A percentile compares a stretch with the other conserved stretches of the same genome.
Conservation (phyloP, 2,329 filamentous ascomycete species). For the Chaetomiaceae sp. region DNA sequence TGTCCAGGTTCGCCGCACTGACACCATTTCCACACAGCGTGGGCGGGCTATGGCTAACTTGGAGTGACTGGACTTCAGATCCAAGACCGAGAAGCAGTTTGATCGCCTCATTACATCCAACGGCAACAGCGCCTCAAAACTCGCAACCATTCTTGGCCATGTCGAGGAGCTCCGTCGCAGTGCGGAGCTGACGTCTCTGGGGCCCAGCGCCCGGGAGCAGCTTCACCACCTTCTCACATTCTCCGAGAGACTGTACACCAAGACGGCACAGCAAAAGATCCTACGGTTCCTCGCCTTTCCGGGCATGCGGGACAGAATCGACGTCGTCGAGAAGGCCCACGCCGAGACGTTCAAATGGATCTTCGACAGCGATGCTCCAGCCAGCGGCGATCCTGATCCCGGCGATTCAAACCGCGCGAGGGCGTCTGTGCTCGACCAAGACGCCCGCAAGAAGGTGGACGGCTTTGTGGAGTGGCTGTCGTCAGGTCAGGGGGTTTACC, state of each 20-base stretch:
- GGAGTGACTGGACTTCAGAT: not conserved
- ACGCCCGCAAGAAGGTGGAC: not conserved
- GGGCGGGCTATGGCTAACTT: not conserved
- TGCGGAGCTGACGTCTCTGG: not conserved
- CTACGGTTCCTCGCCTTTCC: not conserved
- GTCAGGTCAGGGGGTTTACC: conserved; percentile 7
- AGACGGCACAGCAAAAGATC: not conserved
- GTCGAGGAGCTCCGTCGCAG: not conserved
- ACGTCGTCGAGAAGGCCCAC: not conserved
- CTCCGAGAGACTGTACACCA: not conserved
- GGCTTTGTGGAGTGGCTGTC: conserved; percentile 5
- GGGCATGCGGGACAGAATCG: not conserved
- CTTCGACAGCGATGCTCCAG: not conserved
- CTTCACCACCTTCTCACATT: not conserved
- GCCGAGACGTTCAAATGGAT: not conserved
- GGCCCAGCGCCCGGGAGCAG: not conserved
- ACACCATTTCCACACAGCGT: too few species aligned
- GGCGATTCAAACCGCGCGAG: too few species aligned
- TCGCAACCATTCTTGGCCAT: not conserved
- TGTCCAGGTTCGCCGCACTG: not conserved
- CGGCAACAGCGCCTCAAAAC: not conserved
- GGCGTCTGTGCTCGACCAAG: not conserved
- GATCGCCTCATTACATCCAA: not conserved
- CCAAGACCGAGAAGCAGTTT: not conserved
- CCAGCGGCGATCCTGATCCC: too few species aligned